Conservation (phyloP, 257 asterid species). For the Striga asiatica region DNA sequence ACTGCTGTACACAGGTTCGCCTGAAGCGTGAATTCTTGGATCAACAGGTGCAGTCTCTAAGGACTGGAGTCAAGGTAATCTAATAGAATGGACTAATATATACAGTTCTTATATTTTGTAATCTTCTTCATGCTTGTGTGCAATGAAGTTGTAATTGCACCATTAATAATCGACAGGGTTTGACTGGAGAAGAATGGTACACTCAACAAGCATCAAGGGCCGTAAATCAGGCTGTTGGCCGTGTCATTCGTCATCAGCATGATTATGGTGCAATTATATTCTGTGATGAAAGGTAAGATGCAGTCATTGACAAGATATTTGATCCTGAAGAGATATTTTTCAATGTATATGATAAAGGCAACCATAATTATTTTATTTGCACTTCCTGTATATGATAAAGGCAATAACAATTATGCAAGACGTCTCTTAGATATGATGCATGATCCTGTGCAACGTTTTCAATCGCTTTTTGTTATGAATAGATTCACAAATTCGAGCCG, state of each 20-base stretch:
- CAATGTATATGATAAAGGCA: not conserved
- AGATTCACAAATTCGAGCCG: slow-evolving; percentile 69
- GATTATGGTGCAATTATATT: slow-evolving; percentile 96
- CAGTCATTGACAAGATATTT: not conserved
- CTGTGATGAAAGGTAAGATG: slow-evolving; percentile 79
- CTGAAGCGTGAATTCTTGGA: slow-evolving; percentile 98
- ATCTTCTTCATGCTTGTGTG: slow-evolving; percentile 2
- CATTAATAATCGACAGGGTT: slow-evolving; percentile 40
- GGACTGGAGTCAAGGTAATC: slow-evolving; percentile 47
- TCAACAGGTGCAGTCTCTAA: slow-evolving; percentile 42
- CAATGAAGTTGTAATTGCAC: slow-evolving; percentile 9
- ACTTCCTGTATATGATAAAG: no score
- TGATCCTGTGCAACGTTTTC: not conserved
- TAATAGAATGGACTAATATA: slow-evolving; percentile 14
- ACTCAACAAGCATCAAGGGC: slow-evolving; percentile 95
- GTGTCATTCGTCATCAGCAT: slow-evolving; percentile 93
- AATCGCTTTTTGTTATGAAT: slow-evolving; percentile 14
- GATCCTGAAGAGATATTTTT: slow-evolving; percentile 1
- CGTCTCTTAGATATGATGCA: not conserved
- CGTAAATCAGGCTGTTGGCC: slow-evolving; percentile 98
- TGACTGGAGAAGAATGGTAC: slow-evolving; percentile 96
- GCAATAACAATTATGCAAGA: not conserved
- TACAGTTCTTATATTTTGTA: slow-evolving; percentile 1
- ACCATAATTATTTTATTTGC: no score
- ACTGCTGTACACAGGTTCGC: slow-evolving; percentile 62